Evolutionary conservation across 768 basidiomycete genomes (phyloP), one percentile per base, ranked within the genome.

Genomic region (Lentinula lateritia): DNA sequence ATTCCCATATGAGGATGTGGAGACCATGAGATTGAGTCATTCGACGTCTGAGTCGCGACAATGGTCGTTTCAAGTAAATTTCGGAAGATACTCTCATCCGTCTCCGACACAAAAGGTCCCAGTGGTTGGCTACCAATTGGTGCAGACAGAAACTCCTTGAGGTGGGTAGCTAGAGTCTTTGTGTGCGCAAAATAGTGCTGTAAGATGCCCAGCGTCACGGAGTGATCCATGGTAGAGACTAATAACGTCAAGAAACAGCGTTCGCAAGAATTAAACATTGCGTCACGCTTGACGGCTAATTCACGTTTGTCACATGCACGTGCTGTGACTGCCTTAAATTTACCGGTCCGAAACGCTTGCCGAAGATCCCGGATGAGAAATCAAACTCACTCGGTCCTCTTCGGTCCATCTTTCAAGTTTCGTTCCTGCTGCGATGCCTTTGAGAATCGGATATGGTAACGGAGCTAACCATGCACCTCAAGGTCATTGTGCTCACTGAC

Each of bases 371-470:
- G 28, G 28, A 28, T 28, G 28, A 28, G 2, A 28, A 28, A 39
- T 39, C n/a, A n/a, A n/a, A n/a, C n/a, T n/a, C n/a, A n/a, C n/a
- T n/a, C n/a, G n/a, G n/a, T n/a, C n/a, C n/a, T n/a, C n/a, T n/a
- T n/a, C n/a, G n/a, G n/a, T n/a, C n/a, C n/a, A n/a, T n/a, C n/a
- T n/a, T n/a, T n/a, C n/a, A n/a, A n/a, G n/a, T n/a, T n/a, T n/a
- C n/a, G n/a, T n/a, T n/a, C 15, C 36, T 39, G 36, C 55, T 41
- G 23, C 45, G 7, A 78, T 78, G 76, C 66, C 72, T 64, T 67
- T 80, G n/a, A 69, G 77, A 58, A 69, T 83, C 61, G 81, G 81
- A 69, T 83, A 81, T 62, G 81, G 82, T 81, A 65, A 61, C 28
- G 28, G 28, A 28, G 3, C 68, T 38, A 20, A 3, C 52, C 10